phyloP scores from a whole-genome alignment of 805 yeast species.

The Lachancea sp. region DNA sequence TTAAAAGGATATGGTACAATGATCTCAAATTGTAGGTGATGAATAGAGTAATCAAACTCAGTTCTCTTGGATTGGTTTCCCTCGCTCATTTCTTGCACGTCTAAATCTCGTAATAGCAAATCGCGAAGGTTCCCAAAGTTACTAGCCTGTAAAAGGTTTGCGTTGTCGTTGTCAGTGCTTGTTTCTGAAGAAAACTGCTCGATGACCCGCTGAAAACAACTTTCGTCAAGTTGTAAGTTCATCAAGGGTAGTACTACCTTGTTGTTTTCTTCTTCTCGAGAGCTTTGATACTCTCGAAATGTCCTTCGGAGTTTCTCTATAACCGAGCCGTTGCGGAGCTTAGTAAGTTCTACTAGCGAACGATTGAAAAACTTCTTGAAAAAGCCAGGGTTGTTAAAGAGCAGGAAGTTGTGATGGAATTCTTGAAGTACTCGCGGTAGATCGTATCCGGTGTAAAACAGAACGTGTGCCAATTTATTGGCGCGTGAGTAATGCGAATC shows the following conservation, averaged over 20 bases:
- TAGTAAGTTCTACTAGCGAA: slow-evolving; percentile 37
- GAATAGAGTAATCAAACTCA: slow-evolving; percentile 38
- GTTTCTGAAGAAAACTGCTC: slow-evolving; percentile 38
- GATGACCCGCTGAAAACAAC: slow-evolving; percentile 25
- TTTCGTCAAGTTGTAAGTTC: slow-evolving; percentile 37
- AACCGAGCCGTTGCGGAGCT: slow-evolving; percentile 48
- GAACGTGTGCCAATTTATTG: slow-evolving; percentile 49
- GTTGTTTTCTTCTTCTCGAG: slow-evolving; percentile 2
- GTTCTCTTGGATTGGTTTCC: background rate
- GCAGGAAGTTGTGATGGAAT: slow-evolving; percentile 52
- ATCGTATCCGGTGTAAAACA: slow-evolving; percentile 56
- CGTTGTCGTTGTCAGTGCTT: background rate
- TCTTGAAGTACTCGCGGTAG: slow-evolving; percentile 42
- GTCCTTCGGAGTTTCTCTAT: slow-evolving; percentile 36
- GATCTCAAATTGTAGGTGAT: slow-evolving; percentile 49
- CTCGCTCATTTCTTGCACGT: background rate
- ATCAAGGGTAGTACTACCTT: slow-evolving; percentile 27
- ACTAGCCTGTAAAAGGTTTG: slow-evolving; percentile 36
- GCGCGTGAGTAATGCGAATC: slow-evolving; percentile 61
- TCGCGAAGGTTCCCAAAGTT: slow-evolving; percentile 40
- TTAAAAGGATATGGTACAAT: slow-evolving; percentile 85
- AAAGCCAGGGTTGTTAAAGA: slow-evolving; percentile 25
- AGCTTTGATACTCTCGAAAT: slow-evolving; percentile 13
- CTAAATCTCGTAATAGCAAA: slow-evolving; percentile 39
- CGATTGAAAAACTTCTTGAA: slow-evolving; percentile 17